Evolutionary conservation across 306 rosid species (phyloP).

Genomic region (Cajanus cajan): DNA sequence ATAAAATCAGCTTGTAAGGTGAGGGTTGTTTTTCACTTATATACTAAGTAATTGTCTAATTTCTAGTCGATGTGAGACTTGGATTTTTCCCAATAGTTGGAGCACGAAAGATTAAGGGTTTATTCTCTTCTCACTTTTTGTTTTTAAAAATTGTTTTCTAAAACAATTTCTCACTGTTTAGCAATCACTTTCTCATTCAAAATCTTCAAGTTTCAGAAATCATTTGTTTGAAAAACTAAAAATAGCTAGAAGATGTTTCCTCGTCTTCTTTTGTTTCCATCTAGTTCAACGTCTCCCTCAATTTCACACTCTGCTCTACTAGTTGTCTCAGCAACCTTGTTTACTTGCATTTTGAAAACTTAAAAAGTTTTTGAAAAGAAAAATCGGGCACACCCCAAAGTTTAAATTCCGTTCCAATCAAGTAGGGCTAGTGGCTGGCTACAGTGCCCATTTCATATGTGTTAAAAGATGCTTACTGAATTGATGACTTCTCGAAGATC

Average conservation of each 20-base stretch:
- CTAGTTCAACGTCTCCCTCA: neutral
- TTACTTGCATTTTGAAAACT: neutral
- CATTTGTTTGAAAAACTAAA: neutral
- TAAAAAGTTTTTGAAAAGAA: neutral
- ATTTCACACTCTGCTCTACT: neutral
- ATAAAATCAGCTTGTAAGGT: too few relatives aligned
- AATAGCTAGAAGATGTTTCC: neutral
- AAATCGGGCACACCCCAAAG: neutral
- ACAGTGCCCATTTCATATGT: neutral
- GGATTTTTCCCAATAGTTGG: too few relatives aligned
- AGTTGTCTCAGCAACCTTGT: neutral
- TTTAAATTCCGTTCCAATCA: neutral
- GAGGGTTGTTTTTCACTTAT: too few relatives aligned
- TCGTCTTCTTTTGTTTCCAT: neutral
- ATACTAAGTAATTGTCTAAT: too few relatives aligned
- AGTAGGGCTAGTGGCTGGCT: neutral
- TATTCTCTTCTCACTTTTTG: neutral
- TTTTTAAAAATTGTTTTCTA: neutral
- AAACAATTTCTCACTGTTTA: neutral
- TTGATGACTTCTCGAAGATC: constrained; percentile 75
- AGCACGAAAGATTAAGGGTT: neutral
- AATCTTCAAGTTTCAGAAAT: neutral
- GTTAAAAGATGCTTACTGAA: constrained; percentile 50
- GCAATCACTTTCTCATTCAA: neutral
- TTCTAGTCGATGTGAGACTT: too few relatives aligned